A percentile compares a stretch with the other conserved stretches of the same genome.
phyloP scores from a whole-genome alignment of 1,284 basidiomycete species.

The Earliella scabrosa region DNA sequence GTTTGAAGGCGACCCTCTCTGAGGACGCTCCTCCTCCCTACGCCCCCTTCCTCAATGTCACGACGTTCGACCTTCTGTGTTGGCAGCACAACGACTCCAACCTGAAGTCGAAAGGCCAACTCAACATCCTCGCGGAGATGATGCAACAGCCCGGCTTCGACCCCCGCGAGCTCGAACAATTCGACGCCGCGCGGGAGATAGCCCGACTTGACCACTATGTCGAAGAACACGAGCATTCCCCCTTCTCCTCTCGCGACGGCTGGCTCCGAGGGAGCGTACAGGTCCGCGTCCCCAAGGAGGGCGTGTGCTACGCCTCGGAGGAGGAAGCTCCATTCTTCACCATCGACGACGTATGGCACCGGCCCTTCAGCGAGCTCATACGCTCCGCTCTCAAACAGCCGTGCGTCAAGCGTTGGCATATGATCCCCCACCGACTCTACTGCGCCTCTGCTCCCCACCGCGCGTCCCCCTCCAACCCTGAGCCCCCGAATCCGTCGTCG shows the following conservation, averaged over 20 bases:
- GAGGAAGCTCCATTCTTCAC: slow-evolving; percentile 27
- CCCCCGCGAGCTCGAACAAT: slow-evolving; percentile 5
- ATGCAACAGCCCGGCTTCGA: slow-evolving; percentile 30
- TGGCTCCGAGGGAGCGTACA: slow-evolving; percentile 31
- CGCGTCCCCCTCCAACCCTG: not conserved
- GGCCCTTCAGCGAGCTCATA: slow-evolving; percentile 8
- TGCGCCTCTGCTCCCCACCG: not conserved
- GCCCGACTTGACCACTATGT: slow-evolving; percentile 18
- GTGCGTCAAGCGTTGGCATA: not conserved
- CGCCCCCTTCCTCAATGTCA: slow-evolving; percentile 33
- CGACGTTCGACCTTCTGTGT: slow-evolving; percentile 27
- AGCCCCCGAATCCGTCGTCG: not conserved
- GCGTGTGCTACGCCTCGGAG: slow-evolving; percentile 19
- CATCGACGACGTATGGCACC: slow-evolving; percentile 27
- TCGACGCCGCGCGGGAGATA: slow-evolving; percentile 12
- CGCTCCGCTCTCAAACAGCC: slow-evolving; percentile 1
- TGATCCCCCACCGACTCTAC: slow-evolving; percentile 4
- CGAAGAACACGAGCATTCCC: not conserved
- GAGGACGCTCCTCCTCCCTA: not conserved
- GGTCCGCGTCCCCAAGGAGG: slow-evolving; percentile 29
- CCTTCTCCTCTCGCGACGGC: slow-evolving; percentile 19
- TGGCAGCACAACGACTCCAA: slow-evolving; percentile 33
- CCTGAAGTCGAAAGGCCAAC: slow-evolving; percentile 30
- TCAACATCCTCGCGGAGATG: slow-evolving; percentile 32
- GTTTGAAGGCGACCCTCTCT: not conserved